phyloP scores from a whole-genome alignment of 1,284 basidiomycete genomes.

The Veloboletus limbatus region DNA sequence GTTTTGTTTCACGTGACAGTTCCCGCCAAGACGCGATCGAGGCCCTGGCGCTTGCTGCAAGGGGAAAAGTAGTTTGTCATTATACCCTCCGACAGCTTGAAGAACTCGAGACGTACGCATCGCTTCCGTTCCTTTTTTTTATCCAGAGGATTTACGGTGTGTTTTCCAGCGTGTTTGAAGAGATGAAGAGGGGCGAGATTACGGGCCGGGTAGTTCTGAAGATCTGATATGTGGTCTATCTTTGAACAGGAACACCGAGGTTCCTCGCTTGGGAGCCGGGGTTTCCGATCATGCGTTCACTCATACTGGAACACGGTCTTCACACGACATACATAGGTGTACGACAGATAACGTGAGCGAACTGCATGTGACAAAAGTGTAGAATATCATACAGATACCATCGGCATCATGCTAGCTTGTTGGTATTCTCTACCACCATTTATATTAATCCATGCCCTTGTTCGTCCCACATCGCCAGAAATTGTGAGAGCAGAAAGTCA shows the following conservation, averaged over 20 bases:
- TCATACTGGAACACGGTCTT: too few relatives aligned
- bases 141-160: too few relatives aligned
- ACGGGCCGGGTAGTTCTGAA: slow-evolving; percentile 37
- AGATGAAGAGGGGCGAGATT: slow-evolving; percentile 35
- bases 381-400: too few relatives aligned
- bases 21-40: slow-evolving; percentile 64
- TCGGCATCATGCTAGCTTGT: too few relatives aligned
- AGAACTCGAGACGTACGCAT: slow-evolving; percentile 46
- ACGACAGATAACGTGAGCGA: not conserved
- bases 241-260: too few relatives aligned
- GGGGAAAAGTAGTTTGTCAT: slow-evolving; percentile 56
- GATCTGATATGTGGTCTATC: too few relatives aligned
- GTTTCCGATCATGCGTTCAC: too few relatives aligned
- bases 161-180: slow-evolving; percentile 32
- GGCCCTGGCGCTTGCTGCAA: slow-evolving; percentile 60
- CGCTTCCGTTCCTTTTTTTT: not conserved
- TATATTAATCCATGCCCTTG: too few relatives aligned
- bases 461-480: too few relatives aligned
- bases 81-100: slow-evolving; percentile 47
- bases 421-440: too few relatives aligned
- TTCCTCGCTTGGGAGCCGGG: too few relatives aligned
- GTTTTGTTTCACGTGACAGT: slow-evolving; percentile 27
- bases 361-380: not conserved
- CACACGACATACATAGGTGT: too few relatives aligned
- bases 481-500: not conserved